These are phyloP conservation scores for Allium fistulosum DNA, from an alignment of 106 monocot genomes.

Conservation along the genomic window DNA sequence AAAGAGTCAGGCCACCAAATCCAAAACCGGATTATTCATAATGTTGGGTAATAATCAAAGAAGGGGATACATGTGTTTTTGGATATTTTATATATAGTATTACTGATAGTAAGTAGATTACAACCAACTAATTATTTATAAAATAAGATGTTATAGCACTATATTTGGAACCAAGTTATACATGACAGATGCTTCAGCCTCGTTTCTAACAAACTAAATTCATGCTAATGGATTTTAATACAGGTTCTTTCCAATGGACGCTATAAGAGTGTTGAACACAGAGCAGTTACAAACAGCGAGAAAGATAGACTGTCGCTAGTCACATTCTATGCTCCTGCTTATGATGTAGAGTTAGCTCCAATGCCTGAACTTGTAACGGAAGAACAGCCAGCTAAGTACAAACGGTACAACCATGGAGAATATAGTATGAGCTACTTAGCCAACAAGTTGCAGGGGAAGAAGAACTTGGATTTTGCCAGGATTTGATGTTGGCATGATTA, in stretches of 20 bases:
- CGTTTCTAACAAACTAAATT: too few relatives aligned
- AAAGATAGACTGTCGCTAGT: conserved; percentile 41
- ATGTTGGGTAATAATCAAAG: too few relatives aligned
- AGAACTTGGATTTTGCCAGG: conserved; percentile 58
- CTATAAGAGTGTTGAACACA: conserved; percentile 78
- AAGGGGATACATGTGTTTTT: too few relatives aligned
- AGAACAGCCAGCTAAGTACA: conserved; percentile 26
- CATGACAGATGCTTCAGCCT: too few relatives aligned
- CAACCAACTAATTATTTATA: too few relatives aligned
- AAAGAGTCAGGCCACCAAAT: too few relatives aligned
- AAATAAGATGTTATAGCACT: too few relatives aligned
- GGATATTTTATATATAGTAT: too few relatives aligned
- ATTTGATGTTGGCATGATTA: conserved; percentile 1
- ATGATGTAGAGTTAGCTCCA: conserved; percentile 48
- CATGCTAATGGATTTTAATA: background rate
- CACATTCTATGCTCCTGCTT: conserved; percentile 61
- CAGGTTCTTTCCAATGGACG: conserved; percentile 60
- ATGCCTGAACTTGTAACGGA: conserved; percentile 32
- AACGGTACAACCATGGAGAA: conserved; percentile 50
- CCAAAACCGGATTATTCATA: too few relatives aligned
- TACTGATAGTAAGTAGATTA: too few relatives aligned
- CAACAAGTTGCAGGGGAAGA: conserved; percentile 61
- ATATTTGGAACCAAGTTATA: too few relatives aligned
- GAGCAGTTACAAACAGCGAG: conserved; percentile 34
- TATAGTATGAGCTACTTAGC: conserved; percentile 49